Percentiles rank a stretch among this genome's conserved stretches.
These are phyloP conservation scores for Ganoderma boninense DNA, from an alignment of 1,284 basidiomycete genomes.

Conservation along the genomic window DNA sequence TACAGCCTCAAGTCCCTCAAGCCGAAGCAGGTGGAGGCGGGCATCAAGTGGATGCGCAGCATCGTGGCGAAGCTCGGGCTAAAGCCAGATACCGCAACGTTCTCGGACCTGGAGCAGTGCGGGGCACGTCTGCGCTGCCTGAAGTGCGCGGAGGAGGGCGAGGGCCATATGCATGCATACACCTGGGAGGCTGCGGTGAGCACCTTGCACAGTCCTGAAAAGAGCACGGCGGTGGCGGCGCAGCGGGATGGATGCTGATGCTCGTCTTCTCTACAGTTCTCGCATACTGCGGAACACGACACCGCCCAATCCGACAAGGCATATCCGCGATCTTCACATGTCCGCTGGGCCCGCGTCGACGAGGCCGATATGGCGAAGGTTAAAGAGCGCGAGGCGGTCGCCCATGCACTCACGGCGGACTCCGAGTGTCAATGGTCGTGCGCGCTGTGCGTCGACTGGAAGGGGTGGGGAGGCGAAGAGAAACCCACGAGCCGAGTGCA, in stretches of 20 bases:
- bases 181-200: slow-evolving; percentile 4
- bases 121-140: slow-evolving; percentile 3
- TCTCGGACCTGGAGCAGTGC: slow-evolving; percentile 6
- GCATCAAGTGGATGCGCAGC: slow-evolving; percentile 4
- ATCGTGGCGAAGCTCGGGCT: slow-evolving; percentile 6
- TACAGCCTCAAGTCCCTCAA: neutral
- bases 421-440: neutral
- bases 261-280: neutral
- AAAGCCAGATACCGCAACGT: neutral
- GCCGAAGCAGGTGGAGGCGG: neutral
- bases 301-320: neutral
- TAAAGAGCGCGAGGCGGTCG: slow-evolving; percentile 4
- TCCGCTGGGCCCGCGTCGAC: neutral
- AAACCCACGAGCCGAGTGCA: too few species aligned
- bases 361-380: neutral
- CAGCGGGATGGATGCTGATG: too few species aligned
- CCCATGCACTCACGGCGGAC: neutral
- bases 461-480: neutral
- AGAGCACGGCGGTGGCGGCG: too few species aligned
- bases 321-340: neutral
- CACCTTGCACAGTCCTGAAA: too few species aligned
- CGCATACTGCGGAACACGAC: neutral
- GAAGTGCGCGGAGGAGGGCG: neutral
- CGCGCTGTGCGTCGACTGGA: neutral
- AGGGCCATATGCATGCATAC: neutral